A percentile compares a stretch with the other conserved stretches of the same genome.
phyloP scores from a whole-genome alignment of 768 basidiomycete genomes.

The Gyrodon lividus region DNA sequence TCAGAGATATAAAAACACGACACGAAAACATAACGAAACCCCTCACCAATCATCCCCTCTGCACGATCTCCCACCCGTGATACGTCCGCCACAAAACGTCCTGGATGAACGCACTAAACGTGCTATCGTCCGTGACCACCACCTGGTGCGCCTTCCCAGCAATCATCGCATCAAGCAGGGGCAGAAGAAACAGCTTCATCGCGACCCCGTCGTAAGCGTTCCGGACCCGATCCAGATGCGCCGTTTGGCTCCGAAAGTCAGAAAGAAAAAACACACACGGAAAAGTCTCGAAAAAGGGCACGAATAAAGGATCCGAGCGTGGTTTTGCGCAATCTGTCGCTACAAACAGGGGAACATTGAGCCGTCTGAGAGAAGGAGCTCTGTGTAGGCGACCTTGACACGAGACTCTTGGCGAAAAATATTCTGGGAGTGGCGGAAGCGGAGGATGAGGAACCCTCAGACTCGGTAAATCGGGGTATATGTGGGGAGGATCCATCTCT shows the following conservation, averaged over 20 bases:
- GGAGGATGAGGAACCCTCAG: conserved; percentile 27
- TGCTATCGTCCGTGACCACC: conserved; percentile 71
- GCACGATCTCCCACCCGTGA: conserved; percentile 50
- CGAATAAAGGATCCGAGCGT: conserved; percentile 40
- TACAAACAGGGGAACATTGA: conserved; percentile 65
- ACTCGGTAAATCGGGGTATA: conserved; percentile 18
- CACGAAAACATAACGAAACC: too few relatives aligned
- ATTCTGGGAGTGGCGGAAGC: conserved; percentile 23
- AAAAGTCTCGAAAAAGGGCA: conserved; percentile 49
- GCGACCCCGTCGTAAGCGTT: conserved; percentile 50
- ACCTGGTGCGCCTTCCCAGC: conserved; percentile 55
- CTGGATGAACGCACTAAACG: conserved; percentile 68
- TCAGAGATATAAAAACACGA: too few relatives aligned
- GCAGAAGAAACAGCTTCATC: conserved; percentile 49
- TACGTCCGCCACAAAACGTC: conserved; percentile 66
- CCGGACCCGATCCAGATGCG: conserved; percentile 33
- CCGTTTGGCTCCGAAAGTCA: conserved; percentile 43
- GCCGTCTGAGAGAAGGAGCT: conserved; percentile 25
- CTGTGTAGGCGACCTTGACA: conserved; percentile 45
- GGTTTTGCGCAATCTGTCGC: conserved; percentile 57
- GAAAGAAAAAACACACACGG: conserved; percentile 62
- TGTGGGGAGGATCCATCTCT: conserved; percentile 16
- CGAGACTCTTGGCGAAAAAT: conserved; percentile 7
- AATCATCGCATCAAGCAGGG: conserved; percentile 73
- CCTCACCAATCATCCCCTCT: conserved; percentile 39